Percentiles rank a stretch among this genome's conserved stretches.
Conservation (phyloP, 805 yeast species). For the Dipodascus geniculatus region DNA sequence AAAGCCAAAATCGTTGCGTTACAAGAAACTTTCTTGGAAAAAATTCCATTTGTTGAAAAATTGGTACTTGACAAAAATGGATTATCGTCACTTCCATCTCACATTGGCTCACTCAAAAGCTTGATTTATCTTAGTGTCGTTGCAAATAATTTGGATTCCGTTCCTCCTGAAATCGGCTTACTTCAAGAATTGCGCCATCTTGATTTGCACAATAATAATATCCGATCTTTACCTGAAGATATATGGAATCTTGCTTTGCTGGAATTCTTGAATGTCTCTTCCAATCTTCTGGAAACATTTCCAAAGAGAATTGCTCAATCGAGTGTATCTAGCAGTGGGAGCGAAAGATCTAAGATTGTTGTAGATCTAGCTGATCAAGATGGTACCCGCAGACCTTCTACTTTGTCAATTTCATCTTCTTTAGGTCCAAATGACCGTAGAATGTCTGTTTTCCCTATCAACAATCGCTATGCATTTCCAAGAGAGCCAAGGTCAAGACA, state of each 20-base stretch:
- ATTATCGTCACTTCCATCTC: conserved; percentile 64
- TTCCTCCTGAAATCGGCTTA: conserved; percentile 57
- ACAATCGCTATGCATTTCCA: not conserved
- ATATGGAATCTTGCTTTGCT: conserved; percentile 53
- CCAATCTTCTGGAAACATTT: conserved; percentile 52
- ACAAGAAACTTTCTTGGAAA: conserved; percentile 49
- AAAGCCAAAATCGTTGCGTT: conserved; percentile 74
- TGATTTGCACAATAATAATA: conserved; percentile 77
- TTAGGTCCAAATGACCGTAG: conserved; percentile 13
- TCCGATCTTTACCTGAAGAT: conserved; percentile 54
- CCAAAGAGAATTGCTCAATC: conserved; percentile 30
- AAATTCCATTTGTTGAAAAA: conserved; percentile 56
- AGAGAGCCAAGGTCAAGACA: not conserved
- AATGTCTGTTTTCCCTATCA: conserved; percentile 7
- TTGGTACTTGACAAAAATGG: conserved; percentile 73
- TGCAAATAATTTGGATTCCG: conserved; percentile 57
- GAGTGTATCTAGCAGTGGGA: conserved; percentile 18
- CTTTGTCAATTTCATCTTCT: conserved; percentile 7
- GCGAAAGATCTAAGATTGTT: not conserved
- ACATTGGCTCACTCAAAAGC: conserved; percentile 45
- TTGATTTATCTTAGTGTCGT: conserved; percentile 58
- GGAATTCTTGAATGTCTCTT: conserved; percentile 54
- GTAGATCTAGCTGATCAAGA: not conserved
- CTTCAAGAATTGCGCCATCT: conserved; percentile 49
- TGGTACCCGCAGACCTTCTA: conserved; percentile 4